Conservation (phyloP, 495 filamentous ascomycete species). For the Penicillium fimorum region DNA sequence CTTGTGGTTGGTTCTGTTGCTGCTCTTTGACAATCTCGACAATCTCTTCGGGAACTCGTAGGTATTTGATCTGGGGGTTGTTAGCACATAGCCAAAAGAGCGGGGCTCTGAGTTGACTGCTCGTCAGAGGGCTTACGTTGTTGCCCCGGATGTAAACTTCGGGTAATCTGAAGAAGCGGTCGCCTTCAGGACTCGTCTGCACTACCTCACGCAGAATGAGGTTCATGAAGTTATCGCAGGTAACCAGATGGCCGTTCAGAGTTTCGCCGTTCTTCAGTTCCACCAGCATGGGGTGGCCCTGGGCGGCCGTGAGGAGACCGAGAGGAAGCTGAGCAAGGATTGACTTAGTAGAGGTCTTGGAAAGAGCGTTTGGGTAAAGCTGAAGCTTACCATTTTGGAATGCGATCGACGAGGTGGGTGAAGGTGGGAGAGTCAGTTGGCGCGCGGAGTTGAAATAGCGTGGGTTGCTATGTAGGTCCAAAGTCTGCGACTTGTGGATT, state of each 20-base stretch:
- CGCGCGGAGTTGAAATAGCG: conserved; percentile 8
- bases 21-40: conserved; percentile 92
- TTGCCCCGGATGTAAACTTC: conserved; percentile 97
- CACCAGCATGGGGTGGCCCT: conserved; percentile 98
- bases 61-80: conserved; percentile 84
- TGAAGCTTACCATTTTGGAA: conserved; percentile 26
- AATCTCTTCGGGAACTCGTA: conserved; percentile 92
- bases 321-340: conserved; percentile 67
- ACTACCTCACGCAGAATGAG: conserved; percentile 94
- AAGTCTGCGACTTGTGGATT: background rate
- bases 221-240: conserved; percentile 99
- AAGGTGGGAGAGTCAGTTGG: conserved; percentile 17
- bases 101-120: conserved; percentile 2
- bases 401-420: conserved; percentile 22
- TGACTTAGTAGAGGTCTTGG: conserved; percentile 4
- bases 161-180: conserved; percentile 84
- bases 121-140: conserved; percentile 61
- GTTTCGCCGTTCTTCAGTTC: conserved; percentile 99
- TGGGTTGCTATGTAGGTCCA: conserved; percentile 7
- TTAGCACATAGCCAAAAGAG: background rate
- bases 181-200: conserved; percentile 93
- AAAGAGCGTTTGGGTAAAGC: background rate
- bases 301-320: conserved; percentile 88
- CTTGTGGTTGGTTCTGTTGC: conserved; percentile 63
- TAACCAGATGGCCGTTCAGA: conserved; percentile 90